Percentiles rank a stretch among this genome's conserved stretches.
phyloP scores from a whole-genome alignment of 192 early-diverging fungal genomes.

The Coemansia sp. region DNA sequence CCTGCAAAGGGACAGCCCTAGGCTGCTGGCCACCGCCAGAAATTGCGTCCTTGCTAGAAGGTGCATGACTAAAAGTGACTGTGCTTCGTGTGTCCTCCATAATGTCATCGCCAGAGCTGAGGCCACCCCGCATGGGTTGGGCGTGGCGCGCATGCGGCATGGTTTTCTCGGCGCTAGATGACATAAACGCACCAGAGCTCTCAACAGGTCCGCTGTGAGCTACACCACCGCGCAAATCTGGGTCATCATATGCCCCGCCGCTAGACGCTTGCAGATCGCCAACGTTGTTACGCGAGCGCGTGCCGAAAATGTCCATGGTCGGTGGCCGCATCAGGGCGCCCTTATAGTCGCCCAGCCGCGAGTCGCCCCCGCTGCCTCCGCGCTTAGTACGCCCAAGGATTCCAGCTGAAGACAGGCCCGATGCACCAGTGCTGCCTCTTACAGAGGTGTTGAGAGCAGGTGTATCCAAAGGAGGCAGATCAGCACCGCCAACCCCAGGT shows the following conservation, averaged over 20 bases:
- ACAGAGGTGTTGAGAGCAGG: not conserved
- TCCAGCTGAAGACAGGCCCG: constrained; percentile 1
- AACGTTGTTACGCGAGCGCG: constrained; percentile 5
- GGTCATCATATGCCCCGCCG: not conserved
- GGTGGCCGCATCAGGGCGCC: constrained; percentile 21
- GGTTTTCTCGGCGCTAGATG: not conserved
- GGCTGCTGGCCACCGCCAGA: not conserved
- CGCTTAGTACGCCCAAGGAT: constrained; percentile 19
- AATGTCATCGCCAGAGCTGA: constrained; percentile 13
- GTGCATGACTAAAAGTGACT: not conserved
- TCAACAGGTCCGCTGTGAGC: constrained; percentile 19
- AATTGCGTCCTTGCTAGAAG: not conserved
- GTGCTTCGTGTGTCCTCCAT: constrained; percentile 2
- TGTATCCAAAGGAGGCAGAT: not conserved
- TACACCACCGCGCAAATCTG: constrained; percentile 3
- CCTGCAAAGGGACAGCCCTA: not conserved
- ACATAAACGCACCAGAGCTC: constrained; percentile 13
- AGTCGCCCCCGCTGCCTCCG: constrained; percentile 35
- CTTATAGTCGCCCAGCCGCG: constrained; percentile 37
- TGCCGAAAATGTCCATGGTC: constrained; percentile 35
- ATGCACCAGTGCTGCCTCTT: not conserved
- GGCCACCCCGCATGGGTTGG: constrained; percentile 3
- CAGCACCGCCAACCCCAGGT: not conserved
- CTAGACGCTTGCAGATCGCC: constrained; percentile 2
- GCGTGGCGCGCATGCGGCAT: not conserved